These are phyloP conservation scores for Cladophialophora psammophila DNA, from an alignment of 2,329 filamentous ascomycete genomes.

Conservation along the genomic window DNA sequence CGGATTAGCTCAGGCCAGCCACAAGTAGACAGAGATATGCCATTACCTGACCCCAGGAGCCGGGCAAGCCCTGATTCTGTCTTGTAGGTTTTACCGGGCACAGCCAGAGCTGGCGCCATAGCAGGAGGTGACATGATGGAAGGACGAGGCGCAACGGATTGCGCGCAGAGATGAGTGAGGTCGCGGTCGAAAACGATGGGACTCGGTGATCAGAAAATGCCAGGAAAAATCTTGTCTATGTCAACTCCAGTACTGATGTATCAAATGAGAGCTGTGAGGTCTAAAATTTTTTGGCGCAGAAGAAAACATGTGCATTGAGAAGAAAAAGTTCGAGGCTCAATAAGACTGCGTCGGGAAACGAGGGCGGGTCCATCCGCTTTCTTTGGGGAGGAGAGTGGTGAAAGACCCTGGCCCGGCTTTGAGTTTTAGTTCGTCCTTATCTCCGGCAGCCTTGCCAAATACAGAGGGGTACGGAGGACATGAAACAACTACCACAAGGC, in stretches of 20 bases:
- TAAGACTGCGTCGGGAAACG: conserved; percentile 6
- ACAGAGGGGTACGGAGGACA: neutral
- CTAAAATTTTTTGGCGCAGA: neutral
- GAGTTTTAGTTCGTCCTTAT: conserved; percentile 9
- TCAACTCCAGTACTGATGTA: neutral
- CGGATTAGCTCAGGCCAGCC: conserved; percentile 36
- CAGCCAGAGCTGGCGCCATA: conserved; percentile 43
- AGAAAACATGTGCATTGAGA: conserved; percentile 7
- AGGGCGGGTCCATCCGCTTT: conserved; percentile 10
- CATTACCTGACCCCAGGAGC: conserved; percentile 84
- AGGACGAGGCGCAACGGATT: neutral
- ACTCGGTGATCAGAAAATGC: neutral
- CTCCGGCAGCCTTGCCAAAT: conserved; percentile 16
- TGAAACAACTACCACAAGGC: neutral
- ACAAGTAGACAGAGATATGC: neutral
- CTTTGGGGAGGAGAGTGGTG: conserved; percentile 12
- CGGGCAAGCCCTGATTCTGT: conserved; percentile 89
- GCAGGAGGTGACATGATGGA: conserved; percentile 36
- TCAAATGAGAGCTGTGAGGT: neutral
- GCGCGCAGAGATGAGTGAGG: neutral
- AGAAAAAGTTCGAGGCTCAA: conserved; percentile 6
- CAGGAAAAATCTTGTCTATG: neutral
- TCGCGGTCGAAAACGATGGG: neutral
- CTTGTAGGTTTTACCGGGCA: conserved; percentile 69
- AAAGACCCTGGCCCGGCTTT: neutral